phyloP scores from a whole-genome alignment of 116 monocot species.

The Cymodocea nodosa region DNA sequence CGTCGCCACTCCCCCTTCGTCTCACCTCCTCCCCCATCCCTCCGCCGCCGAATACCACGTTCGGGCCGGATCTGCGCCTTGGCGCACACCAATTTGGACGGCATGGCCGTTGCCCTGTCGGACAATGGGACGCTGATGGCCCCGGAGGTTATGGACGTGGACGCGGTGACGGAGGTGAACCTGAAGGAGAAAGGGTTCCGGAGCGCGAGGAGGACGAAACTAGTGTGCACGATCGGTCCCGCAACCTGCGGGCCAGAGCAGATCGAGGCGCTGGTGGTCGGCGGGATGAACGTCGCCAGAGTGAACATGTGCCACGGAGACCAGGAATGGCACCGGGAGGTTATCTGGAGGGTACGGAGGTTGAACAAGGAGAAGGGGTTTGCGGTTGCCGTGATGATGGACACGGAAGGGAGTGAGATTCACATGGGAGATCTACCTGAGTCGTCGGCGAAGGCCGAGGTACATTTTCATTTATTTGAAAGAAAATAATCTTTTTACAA shows the following conservation, averaged over 20 bases:
- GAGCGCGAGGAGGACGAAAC: slow-evolving; percentile 84
- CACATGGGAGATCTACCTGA: slow-evolving; percentile 85
- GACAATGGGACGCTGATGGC: too few relatives aligned
- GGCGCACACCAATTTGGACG: too few relatives aligned
- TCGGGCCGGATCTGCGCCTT: too few relatives aligned
- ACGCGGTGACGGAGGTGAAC: too few relatives aligned
- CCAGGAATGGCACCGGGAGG: slow-evolving; percentile 46
- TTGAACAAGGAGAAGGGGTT: slow-evolving; percentile 96
- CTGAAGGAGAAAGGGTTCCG: slow-evolving; percentile 92
- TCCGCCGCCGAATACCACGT: too few relatives aligned
- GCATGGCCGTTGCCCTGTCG: too few relatives aligned
- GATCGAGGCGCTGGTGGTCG: slow-evolving; percentile 87
- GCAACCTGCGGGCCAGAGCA: slow-evolving; percentile 66
- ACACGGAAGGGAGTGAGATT: slow-evolving; percentile 97
- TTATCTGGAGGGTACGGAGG: slow-evolving; percentile 56
- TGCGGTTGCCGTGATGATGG: slow-evolving; percentile 97
- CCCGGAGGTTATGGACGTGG: too few relatives aligned
- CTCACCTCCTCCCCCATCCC: background rate
- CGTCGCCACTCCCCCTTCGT: background rate
- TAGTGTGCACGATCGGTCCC: slow-evolving; percentile 83
- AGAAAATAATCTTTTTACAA: too few relatives aligned
- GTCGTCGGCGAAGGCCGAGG: slow-evolving; percentile 26
- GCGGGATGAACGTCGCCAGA: slow-evolving; percentile 90
- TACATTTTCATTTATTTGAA: slow-evolving; percentile 1
- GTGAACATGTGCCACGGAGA: slow-evolving; percentile 90